Conservation (phyloP, 805 yeast species). For the Lachancea meyersii region DNA sequence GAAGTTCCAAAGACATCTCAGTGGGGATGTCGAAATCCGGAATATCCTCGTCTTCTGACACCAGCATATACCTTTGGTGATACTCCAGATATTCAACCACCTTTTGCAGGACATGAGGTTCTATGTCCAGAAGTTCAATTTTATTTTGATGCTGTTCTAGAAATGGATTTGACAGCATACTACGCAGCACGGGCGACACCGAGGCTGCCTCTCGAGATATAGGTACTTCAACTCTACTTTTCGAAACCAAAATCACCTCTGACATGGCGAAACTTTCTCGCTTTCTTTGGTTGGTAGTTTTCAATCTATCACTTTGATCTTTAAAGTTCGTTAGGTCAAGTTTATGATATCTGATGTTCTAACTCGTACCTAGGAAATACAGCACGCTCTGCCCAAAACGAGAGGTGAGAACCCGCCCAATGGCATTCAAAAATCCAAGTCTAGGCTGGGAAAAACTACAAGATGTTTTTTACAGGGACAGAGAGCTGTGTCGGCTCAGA, state of each 20-base stretch:
- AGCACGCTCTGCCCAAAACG: no score
- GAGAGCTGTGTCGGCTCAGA: slow-evolving; percentile 29
- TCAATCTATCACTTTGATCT: background rate
- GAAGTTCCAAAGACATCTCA: slow-evolving; percentile 82
- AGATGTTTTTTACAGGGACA: slow-evolving; percentile 58
- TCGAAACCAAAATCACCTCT: slow-evolving; percentile 59
- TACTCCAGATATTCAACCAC: slow-evolving; percentile 82
- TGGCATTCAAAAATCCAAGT: slow-evolving; percentile 34
- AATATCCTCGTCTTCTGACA: slow-evolving; percentile 41
- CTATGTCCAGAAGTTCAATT: slow-evolving; percentile 55
- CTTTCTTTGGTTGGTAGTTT: background rate
- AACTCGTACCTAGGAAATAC: background rate
- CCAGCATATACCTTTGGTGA: slow-evolving; percentile 58
- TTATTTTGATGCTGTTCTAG: slow-evolving; percentile 53
- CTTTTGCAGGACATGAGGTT: slow-evolving; percentile 65
- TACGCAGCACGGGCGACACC: slow-evolving; percentile 57
- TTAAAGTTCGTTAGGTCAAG: background rate
- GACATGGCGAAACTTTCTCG: background rate
- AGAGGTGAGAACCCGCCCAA: background rate
- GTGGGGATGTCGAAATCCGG: slow-evolving; percentile 92
- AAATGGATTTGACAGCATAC: slow-evolving; percentile 51
- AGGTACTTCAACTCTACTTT: slow-evolving; percentile 60
- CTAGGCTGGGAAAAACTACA: slow-evolving; percentile 74
- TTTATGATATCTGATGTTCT: background rate
- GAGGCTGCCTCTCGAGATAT: slow-evolving; percentile 69